Evolutionary conservation across 2,329 filamentous ascomycete species (phyloP), one percentile per base, ranked within the genome.

Genomic region (Cordyceps militaris): DNA sequence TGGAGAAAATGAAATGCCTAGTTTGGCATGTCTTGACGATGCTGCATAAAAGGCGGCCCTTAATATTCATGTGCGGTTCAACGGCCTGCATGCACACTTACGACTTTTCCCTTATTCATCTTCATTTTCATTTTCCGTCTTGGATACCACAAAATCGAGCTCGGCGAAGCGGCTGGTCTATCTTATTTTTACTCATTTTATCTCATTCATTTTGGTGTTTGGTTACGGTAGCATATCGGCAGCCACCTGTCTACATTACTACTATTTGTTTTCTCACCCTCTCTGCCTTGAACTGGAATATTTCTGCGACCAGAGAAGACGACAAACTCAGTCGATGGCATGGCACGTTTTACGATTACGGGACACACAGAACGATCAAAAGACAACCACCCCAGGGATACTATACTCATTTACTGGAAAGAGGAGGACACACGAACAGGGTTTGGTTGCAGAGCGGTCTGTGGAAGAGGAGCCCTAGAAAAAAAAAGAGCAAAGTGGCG

Each of bases 1-100:
- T 85, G 83, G 83, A 79, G 80, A 69, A 79, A 77, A 64, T 83
- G n/a, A 61, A 58, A 11, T 59, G 68, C 60, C 26, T 3, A 14
- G 21, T 16, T 26, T n/a, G 46, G 30, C 43, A n/a, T 19, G 2
- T 47, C 19, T 30, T 38, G 21, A 48, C 30, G 24, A 19, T n/a
- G 24, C 21, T 32, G 21, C 51, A n/a, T 2, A 36, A 23, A 32
- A 23, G 8, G 51, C 32, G 38, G 30, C 14, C 32, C 11, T 10
- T 26, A 24, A 36, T 28, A 16, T 30, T 21, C 21, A 51, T 26
- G 19, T 30, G 38, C 34, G 44, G 34, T 49, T 28, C 24, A 19
- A 40, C 28, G 21, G 32, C 23, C 52, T 44, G 32, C 30, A 56
- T 44, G 32, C 30, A 56, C 36, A 28, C 24, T 28, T 10, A 48